Conservation (phyloP, 495 filamentous ascomycete genomes). For the Talaromyces stipitatus region DNA sequence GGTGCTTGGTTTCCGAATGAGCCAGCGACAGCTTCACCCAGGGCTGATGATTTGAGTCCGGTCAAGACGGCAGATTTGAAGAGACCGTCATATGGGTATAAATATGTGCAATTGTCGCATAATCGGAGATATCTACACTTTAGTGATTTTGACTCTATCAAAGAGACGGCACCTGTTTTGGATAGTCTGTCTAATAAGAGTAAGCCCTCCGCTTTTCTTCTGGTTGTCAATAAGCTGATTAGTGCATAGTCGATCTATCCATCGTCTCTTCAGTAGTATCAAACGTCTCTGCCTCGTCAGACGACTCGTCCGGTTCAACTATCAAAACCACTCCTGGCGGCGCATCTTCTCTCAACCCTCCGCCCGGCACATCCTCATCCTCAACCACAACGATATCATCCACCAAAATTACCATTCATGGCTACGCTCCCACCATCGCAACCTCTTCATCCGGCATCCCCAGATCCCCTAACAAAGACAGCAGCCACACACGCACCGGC, state of each 20-base stretch:
- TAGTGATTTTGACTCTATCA: conserved; percentile 68
- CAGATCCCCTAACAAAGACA: conserved; percentile 9
- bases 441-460: conserved; percentile 15
- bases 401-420: conserved; percentile 90
- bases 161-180: conserved; percentile 57
- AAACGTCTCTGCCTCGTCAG: conserved; percentile 62
- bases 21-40: conserved; percentile 20
- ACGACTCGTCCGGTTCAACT: conserved; percentile 47
- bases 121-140: conserved; percentile 90
- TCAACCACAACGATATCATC: conserved; percentile 33
- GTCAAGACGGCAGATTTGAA: conserved; percentile 9
- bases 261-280: conserved; percentile 87
- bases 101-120: conserved; percentile 83
- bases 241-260: conserved; percentile 64
- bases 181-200: conserved; percentile 71
- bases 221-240: neutral
- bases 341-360: neutral
- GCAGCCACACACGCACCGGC: conserved; percentile 23
- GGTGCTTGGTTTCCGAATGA: conserved; percentile 83
- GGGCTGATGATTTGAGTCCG: conserved; percentile 21
- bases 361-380: conserved; percentile 9
- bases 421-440: conserved; percentile 40
- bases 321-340: conserved; percentile 34
- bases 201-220: conserved; percentile 20
- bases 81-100: conserved; percentile 44